Evolutionary conservation across 148 eudicot species (phyloP).

Genomic region (Spergularia bocconei): DNA sequence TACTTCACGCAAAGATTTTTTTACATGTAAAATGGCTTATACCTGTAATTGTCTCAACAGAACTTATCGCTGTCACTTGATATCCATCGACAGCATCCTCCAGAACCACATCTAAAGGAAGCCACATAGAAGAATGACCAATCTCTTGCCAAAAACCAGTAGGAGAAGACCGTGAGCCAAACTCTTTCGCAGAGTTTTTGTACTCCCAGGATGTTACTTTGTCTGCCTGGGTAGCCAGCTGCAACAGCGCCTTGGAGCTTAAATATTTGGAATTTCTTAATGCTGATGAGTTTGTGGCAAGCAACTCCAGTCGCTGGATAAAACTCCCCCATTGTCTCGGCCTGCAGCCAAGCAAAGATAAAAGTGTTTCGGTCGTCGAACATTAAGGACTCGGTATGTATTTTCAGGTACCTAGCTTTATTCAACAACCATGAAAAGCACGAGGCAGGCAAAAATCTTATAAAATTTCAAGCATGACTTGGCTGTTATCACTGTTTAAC

Average conservation of each 20-base stretch:
- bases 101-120: conserved; percentile 80
- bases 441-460: conserved; percentile 4
- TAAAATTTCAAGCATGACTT: neutral
- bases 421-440: neutral
- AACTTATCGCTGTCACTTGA: conserved; percentile 77
- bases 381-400: neutral
- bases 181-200: conserved; percentile 40
- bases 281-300: conserved; percentile 55
- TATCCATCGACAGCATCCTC: conserved; percentile 90
- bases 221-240: conserved; percentile 43
- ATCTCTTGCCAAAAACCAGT: conserved; percentile 56
- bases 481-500: neutral
- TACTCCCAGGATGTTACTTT: conserved; percentile 32
- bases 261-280: conserved; percentile 48
- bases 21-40: conserved; percentile 18
- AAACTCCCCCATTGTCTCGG: conserved; percentile 62
- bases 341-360: conserved; percentile 34
- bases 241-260: conserved; percentile 47
- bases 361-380: conserved; percentile 4
- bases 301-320: conserved; percentile 56
- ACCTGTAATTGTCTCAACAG: conserved; percentile 84
- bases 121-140: conserved; percentile 75
- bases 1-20: conserved; percentile 1
- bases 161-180: conserved; percentile 48
- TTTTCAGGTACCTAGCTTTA: neutral